phyloP scores from a whole-genome alignment of 2,329 filamentous ascomycete species.

The Bipolaris gigantea region DNA sequence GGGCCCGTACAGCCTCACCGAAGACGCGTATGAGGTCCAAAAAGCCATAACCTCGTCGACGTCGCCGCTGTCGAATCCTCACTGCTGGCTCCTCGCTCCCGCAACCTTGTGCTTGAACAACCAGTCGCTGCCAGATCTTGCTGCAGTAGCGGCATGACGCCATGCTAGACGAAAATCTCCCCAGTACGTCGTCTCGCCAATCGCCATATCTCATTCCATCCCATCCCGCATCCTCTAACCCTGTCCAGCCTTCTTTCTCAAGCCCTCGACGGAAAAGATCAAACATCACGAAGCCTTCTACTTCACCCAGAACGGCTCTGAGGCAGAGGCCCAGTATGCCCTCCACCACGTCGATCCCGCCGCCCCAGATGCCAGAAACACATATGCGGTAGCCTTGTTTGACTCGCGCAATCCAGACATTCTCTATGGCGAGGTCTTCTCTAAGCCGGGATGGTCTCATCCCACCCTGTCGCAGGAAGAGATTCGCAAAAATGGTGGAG shows the following conservation, averaged over 20 bases:
- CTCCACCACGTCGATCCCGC: conserved; percentile 74
- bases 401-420: conserved; percentile 80
- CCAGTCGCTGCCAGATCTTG: not conserved
- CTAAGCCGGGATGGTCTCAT: conserved; percentile 83
- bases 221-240: conserved; percentile 25
- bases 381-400: conserved; percentile 83
- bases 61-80: conserved; percentile 4
- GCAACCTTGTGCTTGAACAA: not conserved
- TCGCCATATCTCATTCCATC: not conserved
- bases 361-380: conserved; percentile 71
- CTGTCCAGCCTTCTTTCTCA: conserved; percentile 60
- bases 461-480: conserved; percentile 80
- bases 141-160: conserved; percentile 21
- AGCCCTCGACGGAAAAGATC: conserved; percentile 53
- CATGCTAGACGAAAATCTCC: conserved; percentile 96
- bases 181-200: conserved; percentile 52
- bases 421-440: conserved; percentile 82
- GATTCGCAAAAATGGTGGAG: conserved; percentile 68
- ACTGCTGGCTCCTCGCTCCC: not conserved
- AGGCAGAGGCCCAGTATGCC: conserved; percentile 78
- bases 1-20: conserved; percentile 10
- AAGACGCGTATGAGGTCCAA: conserved; percentile 11
- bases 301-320: conserved; percentile 73
- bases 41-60: conserved; percentile 5
- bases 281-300: conserved; percentile 59